These are phyloP conservation scores for Spatholobus suberectus DNA, from an alignment of 306 rosid genomes.

Conservation along the genomic window DNA sequence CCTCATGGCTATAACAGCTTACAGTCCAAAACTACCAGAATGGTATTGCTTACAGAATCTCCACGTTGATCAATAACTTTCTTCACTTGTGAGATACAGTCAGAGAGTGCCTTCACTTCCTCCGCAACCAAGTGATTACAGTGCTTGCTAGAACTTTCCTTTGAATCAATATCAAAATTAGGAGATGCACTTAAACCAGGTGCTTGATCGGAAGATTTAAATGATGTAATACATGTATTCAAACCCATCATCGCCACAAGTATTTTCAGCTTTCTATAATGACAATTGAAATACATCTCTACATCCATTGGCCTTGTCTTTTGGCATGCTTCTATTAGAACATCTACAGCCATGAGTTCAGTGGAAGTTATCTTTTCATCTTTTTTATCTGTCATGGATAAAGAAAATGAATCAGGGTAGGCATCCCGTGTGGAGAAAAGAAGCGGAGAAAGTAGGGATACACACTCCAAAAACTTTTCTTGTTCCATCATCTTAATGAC, in stretches of 20 bases:
- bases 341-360: constrained; percentile 86
- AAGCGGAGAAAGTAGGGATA: constrained; percentile 84
- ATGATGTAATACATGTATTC: constrained; percentile 59
- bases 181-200: constrained; percentile 48
- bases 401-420: constrained; percentile 67
- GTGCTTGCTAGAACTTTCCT: constrained; percentile 70
- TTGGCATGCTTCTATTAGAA: constrained; percentile 85
- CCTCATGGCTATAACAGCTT: constrained; percentile 35
- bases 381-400: constrained; percentile 55
- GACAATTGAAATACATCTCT: constrained; percentile 80
- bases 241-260: constrained; percentile 81
- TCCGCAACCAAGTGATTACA: constrained; percentile 67
- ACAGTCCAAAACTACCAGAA: constrained; percentile 37
- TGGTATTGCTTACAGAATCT: constrained; percentile 64
- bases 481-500: constrained; percentile 76
- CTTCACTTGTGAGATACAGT: constrained; percentile 82
- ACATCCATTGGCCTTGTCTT: constrained; percentile 75
- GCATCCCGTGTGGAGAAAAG: constrained; percentile 72
- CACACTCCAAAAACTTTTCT: constrained; percentile 75
- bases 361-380: constrained; percentile 64
- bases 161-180: constrained; percentile 61
- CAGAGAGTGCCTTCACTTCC: constrained; percentile 93
- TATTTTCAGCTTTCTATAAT: constrained; percentile 80
- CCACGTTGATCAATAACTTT: constrained; percentile 61
- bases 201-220: constrained; percentile 59